Conservation (phyloP, 257 asterid species). For the Primulina tabacum region DNA sequence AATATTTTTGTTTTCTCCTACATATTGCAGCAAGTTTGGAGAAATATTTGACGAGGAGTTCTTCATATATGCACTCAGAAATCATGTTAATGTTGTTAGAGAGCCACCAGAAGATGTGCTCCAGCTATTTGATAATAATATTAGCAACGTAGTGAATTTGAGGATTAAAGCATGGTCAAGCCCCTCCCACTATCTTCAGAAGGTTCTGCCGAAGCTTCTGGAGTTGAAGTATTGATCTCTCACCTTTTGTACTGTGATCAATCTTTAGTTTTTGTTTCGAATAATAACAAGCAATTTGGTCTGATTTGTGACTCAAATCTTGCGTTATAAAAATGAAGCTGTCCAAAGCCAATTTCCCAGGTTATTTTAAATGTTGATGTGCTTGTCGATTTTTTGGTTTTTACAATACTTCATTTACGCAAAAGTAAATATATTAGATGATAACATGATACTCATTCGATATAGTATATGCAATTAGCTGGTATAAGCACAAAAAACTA, state of each 20-base stretch:
- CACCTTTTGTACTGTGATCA: conserved; percentile 24
- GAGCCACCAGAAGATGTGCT: conserved; percentile 83
- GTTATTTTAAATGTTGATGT: not conserved
- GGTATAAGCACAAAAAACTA: not conserved
- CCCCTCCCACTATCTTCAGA: conserved; percentile 66
- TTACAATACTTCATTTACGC: not conserved
- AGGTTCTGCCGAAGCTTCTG: conserved; percentile 81
- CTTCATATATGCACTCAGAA: conserved; percentile 94
- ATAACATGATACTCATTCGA: not conserved
- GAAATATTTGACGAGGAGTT: conserved; percentile 96
- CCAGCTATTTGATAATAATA: conserved; percentile 66
- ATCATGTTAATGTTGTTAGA: conserved; percentile 71
- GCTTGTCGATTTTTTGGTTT: not conserved
- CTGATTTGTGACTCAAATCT: not conserved
- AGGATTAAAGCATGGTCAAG: conserved; percentile 98
- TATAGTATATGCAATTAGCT: too few relatives aligned
- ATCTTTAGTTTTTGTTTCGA: conserved; percentile 16
- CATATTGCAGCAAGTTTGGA: conserved; percentile 76
- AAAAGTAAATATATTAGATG: not conserved
- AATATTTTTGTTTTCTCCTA: conserved; percentile 13
- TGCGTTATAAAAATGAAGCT: not conserved
- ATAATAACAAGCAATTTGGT: not conserved
- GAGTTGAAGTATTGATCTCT: conserved; percentile 62
- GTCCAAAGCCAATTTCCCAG: not conserved
- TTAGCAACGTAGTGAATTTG: conserved; percentile 86